Base-by-base conservation (phyloP, 768 basidiomycete genomes). In the Pisolithus marmoratus region DNA sequence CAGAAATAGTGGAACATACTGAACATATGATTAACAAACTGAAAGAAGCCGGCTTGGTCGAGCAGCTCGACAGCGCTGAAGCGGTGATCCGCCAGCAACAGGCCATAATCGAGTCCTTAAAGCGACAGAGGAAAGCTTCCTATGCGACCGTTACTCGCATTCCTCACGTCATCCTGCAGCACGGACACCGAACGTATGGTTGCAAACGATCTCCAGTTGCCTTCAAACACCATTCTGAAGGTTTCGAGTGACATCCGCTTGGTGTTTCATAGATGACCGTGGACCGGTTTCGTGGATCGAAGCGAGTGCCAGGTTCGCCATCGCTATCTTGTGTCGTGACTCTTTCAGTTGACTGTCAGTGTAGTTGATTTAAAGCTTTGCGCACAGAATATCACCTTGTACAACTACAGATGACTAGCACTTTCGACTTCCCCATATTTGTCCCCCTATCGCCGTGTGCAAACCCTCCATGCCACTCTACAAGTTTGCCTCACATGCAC, bases 391-490 rank as follows among this genome's bases (percentile, higher is more conserved):
- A 53, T 73, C 12, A 77, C 82, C 6, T 29, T 38, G 69, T 84
- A 23, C 65, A 73, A 40, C 60, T 70, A 45, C 60, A n/a, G n/a
- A n/a, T 68, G 4, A 57, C 26, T 7, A 26, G 7, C 26, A n/a
- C n/a, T n/a, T n/a, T n/a, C n/a, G n/a, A n/a, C n/a, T n/a, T 26
- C 26, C 26, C 26, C 26, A 7, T 26, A 3, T 26, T 46, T 63
- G 3, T 79, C 84, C 1, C 86, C 87, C 0, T 97, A 94, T 65
- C 73, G 79, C 46, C 61, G 74, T 92, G 4, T 95, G 94, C 73
- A 96, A 95, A 62, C 95, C 95, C 2, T 83, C 82, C 8, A 90
- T 91, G 0, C 76, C 87, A 8, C 95, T 84, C 72, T 85, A 81
- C 63, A 91, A 85, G 71, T 86, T 82, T 0, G 70, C 79, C 1